phyloP scores from a whole-genome alignment of 2,329 filamentous ascomycete genomes.

The Aspergillus quadrilineatus region DNA sequence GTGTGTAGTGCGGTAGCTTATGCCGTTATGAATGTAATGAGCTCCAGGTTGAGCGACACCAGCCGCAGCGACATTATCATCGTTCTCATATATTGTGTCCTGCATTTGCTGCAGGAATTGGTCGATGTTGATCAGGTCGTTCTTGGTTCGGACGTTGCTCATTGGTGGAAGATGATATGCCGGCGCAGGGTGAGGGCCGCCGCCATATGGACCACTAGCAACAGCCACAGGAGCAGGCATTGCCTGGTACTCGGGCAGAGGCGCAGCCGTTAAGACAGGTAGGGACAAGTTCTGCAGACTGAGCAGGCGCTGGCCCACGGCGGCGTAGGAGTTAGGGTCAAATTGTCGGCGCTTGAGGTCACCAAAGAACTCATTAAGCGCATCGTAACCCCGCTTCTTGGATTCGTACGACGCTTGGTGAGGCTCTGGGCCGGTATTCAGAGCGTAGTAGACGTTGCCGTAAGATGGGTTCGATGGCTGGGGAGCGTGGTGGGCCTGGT shows the following conservation, averaged over 20 bases:
- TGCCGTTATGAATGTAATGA: conserved; percentile 59
- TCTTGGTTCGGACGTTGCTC: conserved; percentile 86
- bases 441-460: conserved; percentile 74
- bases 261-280: conserved; percentile 60
- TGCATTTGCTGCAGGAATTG: conserved; percentile 95
- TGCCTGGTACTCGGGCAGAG: conserved; percentile 54
- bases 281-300: conserved; percentile 70
- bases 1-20: conserved; percentile 57
- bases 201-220: conserved; percentile 53
- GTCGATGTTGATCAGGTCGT: conserved; percentile 89
- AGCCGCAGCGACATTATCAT: conserved; percentile 74
- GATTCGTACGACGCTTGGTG: conserved; percentile 64
- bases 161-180: conserved; percentile 84
- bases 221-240: conserved; percentile 57
- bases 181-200: conserved; percentile 67
- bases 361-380: conserved; percentile 90
- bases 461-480: conserved; percentile 60
- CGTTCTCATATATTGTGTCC: conserved; percentile 90
- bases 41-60: conserved; percentile 73
- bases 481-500: conserved; percentile 55
- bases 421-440: conserved; percentile 65
- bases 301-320: conserved; percentile 85
- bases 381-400: conserved; percentile 82
- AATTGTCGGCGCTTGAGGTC: conserved; percentile 89
- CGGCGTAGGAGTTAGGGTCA: conserved; percentile 83